These are phyloP conservation scores for Leccinum obscurum DNA, from an alignment of 768 basidiomycete species.

Conservation along the genomic window DNA sequence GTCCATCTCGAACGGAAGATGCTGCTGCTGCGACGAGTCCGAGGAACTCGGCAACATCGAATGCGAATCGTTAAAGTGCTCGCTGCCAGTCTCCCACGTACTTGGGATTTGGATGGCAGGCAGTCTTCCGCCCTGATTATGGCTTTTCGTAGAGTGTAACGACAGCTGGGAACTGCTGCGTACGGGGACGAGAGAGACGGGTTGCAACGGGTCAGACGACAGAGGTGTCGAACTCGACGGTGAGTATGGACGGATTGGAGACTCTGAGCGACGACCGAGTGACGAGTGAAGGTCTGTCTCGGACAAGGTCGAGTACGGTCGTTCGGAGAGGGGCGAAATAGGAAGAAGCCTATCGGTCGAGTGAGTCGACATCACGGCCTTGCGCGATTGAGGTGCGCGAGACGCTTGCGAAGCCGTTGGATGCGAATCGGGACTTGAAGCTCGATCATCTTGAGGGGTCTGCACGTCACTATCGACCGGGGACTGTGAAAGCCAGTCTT, in stretches of 20 bases:
- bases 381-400: slow-evolving; percentile 1
- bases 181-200: slow-evolving; percentile 5
- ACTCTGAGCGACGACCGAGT: slow-evolving; percentile 10
- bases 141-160: not conserved
- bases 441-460: not conserved
- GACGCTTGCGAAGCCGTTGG: not conserved
- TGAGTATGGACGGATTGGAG: slow-evolving; percentile 4
- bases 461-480: not conserved
- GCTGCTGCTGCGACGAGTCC: not conserved
- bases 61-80: not conserved
- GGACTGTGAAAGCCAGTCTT: too few species aligned
- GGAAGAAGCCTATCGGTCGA: slow-evolving; percentile 25
- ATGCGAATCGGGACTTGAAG: not conserved
- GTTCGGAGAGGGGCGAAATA: slow-evolving; percentile 23
- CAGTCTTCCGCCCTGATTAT: slow-evolving; percentile 10
- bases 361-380: slow-evolving; percentile 8
- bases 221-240: not conserved
- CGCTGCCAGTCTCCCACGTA: not conserved
- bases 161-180: not conserved
- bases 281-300: slow-evolving; percentile 12
- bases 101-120: not conserved
- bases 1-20: slow-evolving; percentile 47
- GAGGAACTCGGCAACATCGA: not conserved
- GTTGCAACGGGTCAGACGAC: slow-evolving; percentile 4
- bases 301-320: not conserved